Base-by-base conservation (phyloP, 495 filamentous ascomycete genomes). In the Aspergillus steynii region DNA sequence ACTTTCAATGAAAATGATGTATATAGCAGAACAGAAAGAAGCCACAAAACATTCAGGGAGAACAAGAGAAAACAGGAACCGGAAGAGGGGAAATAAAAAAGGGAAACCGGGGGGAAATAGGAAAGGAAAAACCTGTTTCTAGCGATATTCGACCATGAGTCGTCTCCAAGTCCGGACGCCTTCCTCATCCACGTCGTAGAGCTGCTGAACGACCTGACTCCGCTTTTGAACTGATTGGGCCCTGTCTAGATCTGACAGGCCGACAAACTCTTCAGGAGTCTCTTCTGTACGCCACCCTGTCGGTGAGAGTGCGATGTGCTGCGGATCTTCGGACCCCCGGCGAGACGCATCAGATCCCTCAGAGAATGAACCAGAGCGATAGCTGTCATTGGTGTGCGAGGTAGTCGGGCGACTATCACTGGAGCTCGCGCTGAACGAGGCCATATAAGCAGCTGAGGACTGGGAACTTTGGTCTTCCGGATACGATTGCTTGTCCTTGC, bases 81-180 rank as follows among this genome's bases (percentile, higher is more conserved):
- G 15, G 25, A 26, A 53, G 28, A 32, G 12, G 32, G 14, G 14
- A 37, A 34, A 52, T 20, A 58, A 20, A 50, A 5, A 50, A 45
- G n/a, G 15, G 10, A 5, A 5, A 65, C 32, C 7, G 42, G 5
- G 51, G 28, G n/a, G 7, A n/a, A 55, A 56, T 28, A 55, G 12
- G 63, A 34, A 27, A 50, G 53, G 55, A 49, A 53, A 47, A 55
- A 47, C 32, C 46, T 37, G 32, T 26, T 26, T 27, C 63, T 66
- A 79, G 57, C 60, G 70, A 58, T 79, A 79, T 61, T 79, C 74
- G 26, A 77, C 60, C 49, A 77, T 65, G 28, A 72, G 55, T 45
- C 76, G 64, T 52, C 64, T 64, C 69, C 73, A 79, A 26, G 68
- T 72, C 5, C 75, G 69, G 37, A 62, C 61, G 4, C 72, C 76